A percentile compares a stretch with the other conserved stretches of the same genome.
These are phyloP conservation scores for Ustilago shanxiensis DNA, from an alignment of 1,284 basidiomycete genomes.

Conservation along the genomic window DNA sequence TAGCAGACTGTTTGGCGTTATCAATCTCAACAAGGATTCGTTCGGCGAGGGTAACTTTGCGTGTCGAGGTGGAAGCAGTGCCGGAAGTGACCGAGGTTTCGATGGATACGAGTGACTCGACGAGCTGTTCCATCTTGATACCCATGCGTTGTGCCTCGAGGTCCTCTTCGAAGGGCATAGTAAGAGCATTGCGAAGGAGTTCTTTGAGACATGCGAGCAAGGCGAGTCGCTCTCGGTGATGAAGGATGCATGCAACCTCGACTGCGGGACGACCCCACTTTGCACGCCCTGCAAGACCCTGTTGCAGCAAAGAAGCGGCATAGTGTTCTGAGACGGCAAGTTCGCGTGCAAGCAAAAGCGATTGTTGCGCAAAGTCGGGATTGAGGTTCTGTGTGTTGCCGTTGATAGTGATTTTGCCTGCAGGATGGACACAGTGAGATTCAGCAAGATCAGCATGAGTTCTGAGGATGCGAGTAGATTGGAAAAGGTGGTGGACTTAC, in stretches of 20 bases:
- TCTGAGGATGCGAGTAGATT: not conserved
- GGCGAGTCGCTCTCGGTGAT: slow-evolving; percentile 65
- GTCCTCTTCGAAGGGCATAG: slow-evolving; percentile 59
- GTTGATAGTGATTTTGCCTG: slow-evolving; percentile 64
- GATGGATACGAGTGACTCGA: slow-evolving; percentile 56
- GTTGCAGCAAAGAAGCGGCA: slow-evolving; percentile 67
- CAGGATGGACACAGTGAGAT: not conserved
- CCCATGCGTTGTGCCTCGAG: slow-evolving; percentile 54
- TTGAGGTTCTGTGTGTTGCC: slow-evolving; percentile 61
- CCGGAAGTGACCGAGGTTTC: slow-evolving; percentile 27
- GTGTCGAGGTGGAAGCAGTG: slow-evolving; percentile 10
- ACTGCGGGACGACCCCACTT: slow-evolving; percentile 63
- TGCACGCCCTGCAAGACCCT: slow-evolving; percentile 57
- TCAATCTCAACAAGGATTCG: slow-evolving; percentile 57
- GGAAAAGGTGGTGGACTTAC: too few species aligned
- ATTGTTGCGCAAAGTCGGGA: slow-evolving; percentile 65
- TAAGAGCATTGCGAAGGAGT: slow-evolving; percentile 61
- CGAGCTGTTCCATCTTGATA: slow-evolving; percentile 60
- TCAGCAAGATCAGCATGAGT: not conserved
- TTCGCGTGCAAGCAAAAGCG: slow-evolving; percentile 61
- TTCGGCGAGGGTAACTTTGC: slow-evolving; percentile 40
- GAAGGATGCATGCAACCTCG: slow-evolving; percentile 66
- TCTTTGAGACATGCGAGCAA: slow-evolving; percentile 64
- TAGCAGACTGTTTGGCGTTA: slow-evolving; percentile 36
- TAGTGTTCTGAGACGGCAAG: slow-evolving; percentile 65